Conservation (phyloP, 2,329 filamentous ascomycete species). For the Aspergillus puulaauensis region DNA sequence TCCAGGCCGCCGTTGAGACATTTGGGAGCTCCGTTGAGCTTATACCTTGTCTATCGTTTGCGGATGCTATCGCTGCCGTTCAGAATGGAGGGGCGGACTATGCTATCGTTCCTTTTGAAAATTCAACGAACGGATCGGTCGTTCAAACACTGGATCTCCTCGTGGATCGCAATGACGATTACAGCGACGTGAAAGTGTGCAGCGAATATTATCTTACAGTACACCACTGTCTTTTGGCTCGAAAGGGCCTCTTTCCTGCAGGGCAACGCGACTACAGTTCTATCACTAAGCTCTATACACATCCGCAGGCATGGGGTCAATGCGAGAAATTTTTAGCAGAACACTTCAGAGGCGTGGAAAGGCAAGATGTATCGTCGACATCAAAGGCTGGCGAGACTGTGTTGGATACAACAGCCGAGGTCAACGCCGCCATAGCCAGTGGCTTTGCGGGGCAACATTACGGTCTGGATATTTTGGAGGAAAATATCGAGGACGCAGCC, state of each 20-base stretch:
- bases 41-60: constrained; percentile 38
- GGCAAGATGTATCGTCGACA: constrained; percentile 81
- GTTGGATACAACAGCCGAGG: constrained; percentile 56
- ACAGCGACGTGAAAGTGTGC: constrained; percentile 71
- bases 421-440: constrained; percentile 75
- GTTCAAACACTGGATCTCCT: constrained; percentile 87
- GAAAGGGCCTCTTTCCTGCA: constrained; percentile 24
- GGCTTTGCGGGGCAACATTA: constrained; percentile 69
- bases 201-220: constrained; percentile 85
- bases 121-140: constrained; percentile 91
- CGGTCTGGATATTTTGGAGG: constrained; percentile 65
- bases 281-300: constrained; percentile 79
- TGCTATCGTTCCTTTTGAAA: constrained; percentile 92
- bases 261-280: constrained; percentile 48
- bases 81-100: constrained; percentile 64
- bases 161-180: constrained; percentile 66
- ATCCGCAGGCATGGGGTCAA: constrained; percentile 94
- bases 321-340: constrained; percentile 72
- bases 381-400: constrained; percentile 79
- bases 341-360: constrained; percentile 71
- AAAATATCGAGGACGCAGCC: constrained; percentile 48
- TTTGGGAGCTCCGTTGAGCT: constrained; percentile 43
- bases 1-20: constrained; percentile 54
- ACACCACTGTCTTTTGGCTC: constrained; percentile 77
- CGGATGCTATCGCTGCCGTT: constrained; percentile 76